Evolutionary conservation across 352 stramenopile genomes (phyloP).

Genomic region (Globisporangium cystogenes): DNA sequence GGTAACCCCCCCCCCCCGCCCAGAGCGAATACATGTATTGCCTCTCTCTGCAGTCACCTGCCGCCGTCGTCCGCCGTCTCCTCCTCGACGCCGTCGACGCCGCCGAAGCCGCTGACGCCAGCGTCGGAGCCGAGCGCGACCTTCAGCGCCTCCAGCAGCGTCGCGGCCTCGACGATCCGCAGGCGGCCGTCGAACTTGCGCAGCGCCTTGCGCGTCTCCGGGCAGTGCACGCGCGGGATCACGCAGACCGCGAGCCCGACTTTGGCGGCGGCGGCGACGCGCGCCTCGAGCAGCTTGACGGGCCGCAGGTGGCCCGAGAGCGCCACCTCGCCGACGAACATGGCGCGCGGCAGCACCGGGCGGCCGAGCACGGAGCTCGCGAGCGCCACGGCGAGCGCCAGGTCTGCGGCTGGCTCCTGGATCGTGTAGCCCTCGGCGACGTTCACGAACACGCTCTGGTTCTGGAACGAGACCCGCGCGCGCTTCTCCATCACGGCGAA

Average conservation of each 20-base stretch:
- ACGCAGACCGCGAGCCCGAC: conserved; percentile 73
- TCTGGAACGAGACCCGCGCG: conserved; percentile 58
- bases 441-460: conserved; percentile 85
- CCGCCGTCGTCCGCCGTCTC: background rate
- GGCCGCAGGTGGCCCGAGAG: conserved; percentile 76
- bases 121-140: conserved; percentile 41
- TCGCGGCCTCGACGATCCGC: conserved; percentile 56
- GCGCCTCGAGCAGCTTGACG: conserved; percentile 80
- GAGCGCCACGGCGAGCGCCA: conserved; percentile 70
- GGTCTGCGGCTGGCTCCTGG: conserved; percentile 71
- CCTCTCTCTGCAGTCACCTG: conserved; percentile 2
- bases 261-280: conserved; percentile 70
- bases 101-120: background rate
- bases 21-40: conserved; percentile 14
- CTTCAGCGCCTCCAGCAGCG: conserved; percentile 57
- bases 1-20: too few relatives aligned
- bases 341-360: conserved; percentile 41
- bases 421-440: conserved; percentile 81
- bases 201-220: conserved; percentile 34
- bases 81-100: background rate
- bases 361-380: conserved; percentile 60
- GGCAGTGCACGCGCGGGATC: conserved; percentile 51
- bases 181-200: conserved; percentile 53
- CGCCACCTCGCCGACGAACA: conserved; percentile 77
- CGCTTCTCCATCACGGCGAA: conserved; percentile 96